A percentile compares a stretch with the other conserved stretches of the same genome.
phyloP scores from a whole-genome alignment of 2,329 filamentous ascomycete species.

The Neurospora sp. region DNA sequence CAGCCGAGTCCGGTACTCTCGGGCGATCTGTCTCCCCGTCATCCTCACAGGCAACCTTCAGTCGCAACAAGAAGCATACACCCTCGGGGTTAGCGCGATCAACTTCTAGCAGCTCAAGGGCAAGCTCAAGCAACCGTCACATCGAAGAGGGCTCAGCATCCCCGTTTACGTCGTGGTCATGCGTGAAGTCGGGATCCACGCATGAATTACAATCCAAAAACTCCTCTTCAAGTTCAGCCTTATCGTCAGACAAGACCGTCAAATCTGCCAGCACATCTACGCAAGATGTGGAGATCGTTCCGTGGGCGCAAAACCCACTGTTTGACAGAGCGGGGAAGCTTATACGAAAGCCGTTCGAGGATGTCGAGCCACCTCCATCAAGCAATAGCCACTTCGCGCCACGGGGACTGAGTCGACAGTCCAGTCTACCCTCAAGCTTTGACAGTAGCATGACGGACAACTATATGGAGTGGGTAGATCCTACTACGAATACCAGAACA shows the following conservation, averaged over 20 bases:
- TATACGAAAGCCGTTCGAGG: constrained; percentile 35
- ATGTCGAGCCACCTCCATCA: constrained; percentile 14
- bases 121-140: not conserved
- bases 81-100: not conserved
- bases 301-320: constrained; percentile 17
- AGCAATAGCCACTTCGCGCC: not conserved
- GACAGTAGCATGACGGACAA: constrained; percentile 19
- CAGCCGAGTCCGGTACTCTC: not conserved
- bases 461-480: constrained; percentile 49
- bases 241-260: not conserved
- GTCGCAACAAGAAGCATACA: not conserved
- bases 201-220: constrained; percentile 18
- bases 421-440: constrained; percentile 8
- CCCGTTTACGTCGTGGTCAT: constrained; percentile 29
- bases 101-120: constrained; percentile 4
- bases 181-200: constrained; percentile 19
- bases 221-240: constrained; percentile 1
- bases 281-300: not conserved
- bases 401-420: not conserved
- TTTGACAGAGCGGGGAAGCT: constrained; percentile 32
- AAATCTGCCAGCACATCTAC: constrained; percentile 1
- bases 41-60: not conserved
- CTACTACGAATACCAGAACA: constrained; percentile 40
- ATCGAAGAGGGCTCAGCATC: constrained; percentile 13
- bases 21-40: not conserved